Evolutionary conservation across 306 rosid genomes (phyloP).

Genomic region (Ochetophila trinervis): DNA sequence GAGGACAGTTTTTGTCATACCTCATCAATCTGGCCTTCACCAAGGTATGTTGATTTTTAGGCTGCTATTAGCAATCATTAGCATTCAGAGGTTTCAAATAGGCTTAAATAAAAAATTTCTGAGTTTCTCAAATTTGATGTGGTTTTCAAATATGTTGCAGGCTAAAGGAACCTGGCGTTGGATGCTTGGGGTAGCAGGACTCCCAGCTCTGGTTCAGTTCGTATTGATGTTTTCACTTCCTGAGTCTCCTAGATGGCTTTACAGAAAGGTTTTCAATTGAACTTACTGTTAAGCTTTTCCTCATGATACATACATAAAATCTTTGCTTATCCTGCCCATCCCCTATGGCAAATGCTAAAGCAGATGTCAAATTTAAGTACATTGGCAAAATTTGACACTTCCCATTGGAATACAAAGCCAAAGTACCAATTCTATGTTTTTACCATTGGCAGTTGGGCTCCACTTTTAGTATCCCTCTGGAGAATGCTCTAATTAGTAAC

Average conservation of each 20-base stretch:
- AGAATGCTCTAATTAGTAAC: background rate
- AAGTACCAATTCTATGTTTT: too few species aligned
- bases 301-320: too few species aligned
- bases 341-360: too few species aligned
- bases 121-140: conserved; percentile 1
- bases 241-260: conserved; percentile 90
- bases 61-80: background rate
- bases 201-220: conserved; percentile 68
- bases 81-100: background rate
- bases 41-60: conserved; percentile 31
- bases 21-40: conserved; percentile 75
- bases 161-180: conserved; percentile 77
- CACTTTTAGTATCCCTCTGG: too few species aligned
- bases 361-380: too few species aligned
- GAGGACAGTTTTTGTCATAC: conserved; percentile 79
- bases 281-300: background rate
- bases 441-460: too few species aligned
- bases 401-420: too few species aligned
- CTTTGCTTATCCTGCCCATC: too few species aligned
- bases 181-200: conserved; percentile 83
- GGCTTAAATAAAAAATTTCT: background rate
- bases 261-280: conserved; percentile 46
- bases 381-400: too few species aligned
- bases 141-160: conserved; percentile 32
- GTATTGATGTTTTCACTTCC: conserved; percentile 66